Conservation (phyloP, 2,329 filamentous ascomycete species). For the Conoideocrella luteorostrata region DNA sequence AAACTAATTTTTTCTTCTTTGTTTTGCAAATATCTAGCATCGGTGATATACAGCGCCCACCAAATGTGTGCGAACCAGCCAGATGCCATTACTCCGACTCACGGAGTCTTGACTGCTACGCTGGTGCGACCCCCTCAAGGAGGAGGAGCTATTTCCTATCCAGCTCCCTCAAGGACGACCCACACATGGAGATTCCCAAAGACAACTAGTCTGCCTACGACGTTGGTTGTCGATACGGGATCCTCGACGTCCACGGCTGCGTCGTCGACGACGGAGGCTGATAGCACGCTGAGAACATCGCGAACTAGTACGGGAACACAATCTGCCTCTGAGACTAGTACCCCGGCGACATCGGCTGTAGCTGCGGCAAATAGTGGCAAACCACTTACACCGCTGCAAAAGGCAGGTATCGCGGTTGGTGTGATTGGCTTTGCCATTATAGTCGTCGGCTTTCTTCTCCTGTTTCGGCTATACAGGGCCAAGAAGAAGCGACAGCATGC, state of each 20-base stretch:
- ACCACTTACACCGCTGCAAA: slow-evolving; percentile 34
- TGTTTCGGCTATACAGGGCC: slow-evolving; percentile 35
- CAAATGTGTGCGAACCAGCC: slow-evolving; percentile 49
- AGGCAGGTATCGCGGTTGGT: slow-evolving; percentile 54
- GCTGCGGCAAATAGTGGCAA: slow-evolving; percentile 10
- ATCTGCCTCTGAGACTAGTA: slow-evolving; percentile 6
- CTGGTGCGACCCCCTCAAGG: slow-evolving; percentile 31
- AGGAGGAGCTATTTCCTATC: slow-evolving; percentile 23
- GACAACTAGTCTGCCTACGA: slow-evolving; percentile 6
- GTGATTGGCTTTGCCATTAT: slow-evolving; percentile 42
- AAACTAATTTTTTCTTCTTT: too few relatives aligned
- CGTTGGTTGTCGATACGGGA: slow-evolving; percentile 9
- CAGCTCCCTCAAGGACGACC: slow-evolving; percentile 10
- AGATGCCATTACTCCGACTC: slow-evolving; percentile 49
- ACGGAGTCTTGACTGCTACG: slow-evolving; percentile 52
- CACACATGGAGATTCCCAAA: slow-evolving; percentile 2
- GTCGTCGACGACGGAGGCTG: neutral
- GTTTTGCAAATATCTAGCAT: slow-evolving; percentile 31
- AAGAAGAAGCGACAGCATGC: slow-evolving; percentile 25
- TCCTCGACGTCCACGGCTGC: neutral
- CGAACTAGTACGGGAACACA: slow-evolving; percentile 2
- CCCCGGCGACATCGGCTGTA: slow-evolving; percentile 5
- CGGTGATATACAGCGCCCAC: slow-evolving; percentile 43
- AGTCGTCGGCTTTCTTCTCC: slow-evolving; percentile 39
- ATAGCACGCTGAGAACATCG: slow-evolving; percentile 3